Evolutionary conservation across 2,329 filamentous ascomycete species (phyloP).

Genomic region (Cercospora zeina): DNA sequence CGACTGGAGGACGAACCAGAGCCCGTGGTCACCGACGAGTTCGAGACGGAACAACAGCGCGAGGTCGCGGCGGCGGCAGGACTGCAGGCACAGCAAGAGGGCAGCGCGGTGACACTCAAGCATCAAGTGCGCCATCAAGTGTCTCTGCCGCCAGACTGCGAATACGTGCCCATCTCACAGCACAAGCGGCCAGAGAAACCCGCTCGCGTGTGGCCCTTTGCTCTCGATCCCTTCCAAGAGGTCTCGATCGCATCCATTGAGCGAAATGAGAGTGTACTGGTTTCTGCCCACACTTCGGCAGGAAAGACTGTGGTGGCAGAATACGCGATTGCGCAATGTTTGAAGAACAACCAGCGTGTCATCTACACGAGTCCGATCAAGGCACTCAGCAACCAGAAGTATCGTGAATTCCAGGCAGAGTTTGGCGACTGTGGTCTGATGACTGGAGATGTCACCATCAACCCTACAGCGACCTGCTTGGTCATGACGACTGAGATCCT

Average conservation of each 20-base stretch:
- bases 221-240: conserved; percentile 95
- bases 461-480: conserved; percentile 93
- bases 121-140: conserved; percentile 99
- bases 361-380: conserved; percentile 99
- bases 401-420: conserved; percentile 89
- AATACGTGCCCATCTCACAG: conserved; percentile 81
- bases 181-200: conserved; percentile 88
- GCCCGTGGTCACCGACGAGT: conserved; percentile 86
- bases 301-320: conserved; percentile 98
- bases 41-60: conserved; percentile 91
- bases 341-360: conserved; percentile 95
- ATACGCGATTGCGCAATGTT: conserved; percentile 94
- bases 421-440: conserved; percentile 97
- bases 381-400: conserved; percentile 97
- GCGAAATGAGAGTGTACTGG: conserved; percentile 90
- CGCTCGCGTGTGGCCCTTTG: conserved; percentile 81
- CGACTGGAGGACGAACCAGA: conserved; percentile 66
- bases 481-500: conserved; percentile 99
- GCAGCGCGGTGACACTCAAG: conserved; percentile 74
- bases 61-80: conserved; percentile 81
- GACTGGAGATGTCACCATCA: conserved; percentile 99
- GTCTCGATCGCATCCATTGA: conserved; percentile 93
- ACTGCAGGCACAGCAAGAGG: conserved; percentile 62
- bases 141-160: conserved; percentile 78
- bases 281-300: conserved; percentile 95